Percentiles rank a stretch among this genome's conserved stretches.
phyloP scores from a whole-genome alignment of 306 rosid genomes.

The Pterocarpus macrocarpus region DNA sequence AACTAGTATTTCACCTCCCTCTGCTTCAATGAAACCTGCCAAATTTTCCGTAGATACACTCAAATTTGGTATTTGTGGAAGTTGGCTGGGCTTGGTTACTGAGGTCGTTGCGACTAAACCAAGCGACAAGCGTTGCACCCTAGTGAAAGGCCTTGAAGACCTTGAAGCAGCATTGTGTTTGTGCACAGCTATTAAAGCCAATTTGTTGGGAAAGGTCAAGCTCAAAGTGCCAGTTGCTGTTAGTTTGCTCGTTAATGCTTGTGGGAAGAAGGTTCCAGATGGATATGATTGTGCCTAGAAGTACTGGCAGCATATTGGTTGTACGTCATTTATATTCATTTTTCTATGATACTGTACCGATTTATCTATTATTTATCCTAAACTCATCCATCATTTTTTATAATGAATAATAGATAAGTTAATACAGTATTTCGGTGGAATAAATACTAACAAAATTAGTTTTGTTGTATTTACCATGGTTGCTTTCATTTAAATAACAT shows the following conservation, averaged over 20 bases:
- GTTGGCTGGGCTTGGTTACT: slow-evolving; percentile 74
- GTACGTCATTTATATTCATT: too few relatives aligned
- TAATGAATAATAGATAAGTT: too few relatives aligned
- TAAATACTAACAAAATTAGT: too few relatives aligned
- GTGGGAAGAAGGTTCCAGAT: slow-evolving; percentile 70
- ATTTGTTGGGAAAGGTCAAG: slow-evolving; percentile 61
- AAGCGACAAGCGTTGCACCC: slow-evolving; percentile 66
- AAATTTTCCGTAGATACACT: slow-evolving; percentile 73
- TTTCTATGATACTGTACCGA: too few relatives aligned
- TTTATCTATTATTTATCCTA: too few relatives aligned
- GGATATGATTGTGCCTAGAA: slow-evolving; percentile 74
- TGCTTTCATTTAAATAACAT: background rate
- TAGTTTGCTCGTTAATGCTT: slow-evolving; percentile 61
- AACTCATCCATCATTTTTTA: too few relatives aligned
- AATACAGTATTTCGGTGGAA: too few relatives aligned
- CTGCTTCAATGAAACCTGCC: slow-evolving; percentile 7
- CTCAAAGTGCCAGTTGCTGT: slow-evolving; percentile 67
- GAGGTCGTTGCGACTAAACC: slow-evolving; percentile 75
- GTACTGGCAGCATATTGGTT: background rate
- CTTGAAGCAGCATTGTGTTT: slow-evolving; percentile 84
- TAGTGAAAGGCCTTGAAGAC: slow-evolving; percentile 72
- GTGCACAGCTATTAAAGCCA: slow-evolving; percentile 77
- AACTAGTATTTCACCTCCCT: slow-evolving; percentile 37
- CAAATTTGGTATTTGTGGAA: slow-evolving; percentile 80
- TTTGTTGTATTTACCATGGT: background rate